Evolutionary conservation across 1,139 yeast genomes (phyloP), one percentile per base, ranked within the genome.

Genomic region (Scheffersomyces segobiensis): DNA sequence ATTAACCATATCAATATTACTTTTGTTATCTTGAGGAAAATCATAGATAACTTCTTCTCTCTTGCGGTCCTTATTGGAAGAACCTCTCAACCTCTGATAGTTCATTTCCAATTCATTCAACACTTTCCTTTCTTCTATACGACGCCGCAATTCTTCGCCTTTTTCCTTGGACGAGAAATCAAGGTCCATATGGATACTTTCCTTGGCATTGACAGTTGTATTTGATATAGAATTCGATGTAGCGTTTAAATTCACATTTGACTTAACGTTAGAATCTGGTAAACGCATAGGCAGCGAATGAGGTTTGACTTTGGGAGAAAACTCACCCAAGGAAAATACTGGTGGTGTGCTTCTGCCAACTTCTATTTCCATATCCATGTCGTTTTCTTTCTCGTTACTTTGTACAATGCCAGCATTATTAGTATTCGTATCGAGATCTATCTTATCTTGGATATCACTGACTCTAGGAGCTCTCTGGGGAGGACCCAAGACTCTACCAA

Each of bases 401-500:
- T 53, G 50, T 22, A 54, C 56, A 26, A 32, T 50, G 55, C 46
- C 52, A 12, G 55, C 49, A 14, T 46, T 54, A 26, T 26, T 32
- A 32, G 17, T 32, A 32, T 32, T 32, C 50, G 62, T 12, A 52
- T 56, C 62, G n/a, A 26, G 51, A 5, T 59, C 59, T 10, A 55
- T 54, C 17, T 49, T 57, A 14, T 63, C 65, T 22, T 60, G 55
- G 14, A 58, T 58, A 32, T 64, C 70, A 52, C 66, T 62, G n/a
- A 63, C 55, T 52, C 72, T 67, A 10, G 73, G 65, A 3, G 77
- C 78, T 50, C 82, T 65, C 62, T 76, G 72, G 0, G 82, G 82
- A 3, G 80, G 81, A 0, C 83, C 84, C 55, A 80, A 63, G 8
- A 71, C 60, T 60, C 70, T 73, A 5, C 80, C 79, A 57, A 77